phyloP scores from a whole-genome alignment of 345 rosid genomes.

The Noccaea caerulescens region DNA sequence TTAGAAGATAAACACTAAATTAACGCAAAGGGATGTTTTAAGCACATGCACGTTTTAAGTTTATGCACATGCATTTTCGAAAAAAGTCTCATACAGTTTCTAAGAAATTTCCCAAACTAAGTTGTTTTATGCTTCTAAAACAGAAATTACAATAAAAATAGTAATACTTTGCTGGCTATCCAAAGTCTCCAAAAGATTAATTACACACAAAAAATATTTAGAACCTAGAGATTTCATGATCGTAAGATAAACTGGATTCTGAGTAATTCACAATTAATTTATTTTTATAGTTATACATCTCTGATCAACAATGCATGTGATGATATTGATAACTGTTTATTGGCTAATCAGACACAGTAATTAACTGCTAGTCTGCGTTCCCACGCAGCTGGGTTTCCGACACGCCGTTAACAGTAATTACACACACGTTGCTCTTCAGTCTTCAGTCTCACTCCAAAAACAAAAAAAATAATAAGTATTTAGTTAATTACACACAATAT shows the following conservation, averaged over 20 bases:
- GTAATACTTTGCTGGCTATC: slow-evolving; percentile 28
- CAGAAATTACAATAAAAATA: neutral
- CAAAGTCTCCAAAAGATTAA: slow-evolving; percentile 34
- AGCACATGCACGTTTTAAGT: slow-evolving; percentile 42
- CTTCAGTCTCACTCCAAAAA: slow-evolving; percentile 9
- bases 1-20: slow-evolving; percentile 32
- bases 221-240: neutral
- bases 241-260: slow-evolving; percentile 23
- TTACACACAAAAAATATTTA: slow-evolving; percentile 1
- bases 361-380: slow-evolving; percentile 27
- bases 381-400: slow-evolving; percentile 39
- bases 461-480: neutral
- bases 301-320: slow-evolving; percentile 33
- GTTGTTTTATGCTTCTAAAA: slow-evolving; percentile 16
- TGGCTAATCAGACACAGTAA: slow-evolving; percentile 18
- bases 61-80: slow-evolving; percentile 30
- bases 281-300: slow-evolving; percentile 8
- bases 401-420: slow-evolving; percentile 12
- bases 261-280: slow-evolving; percentile 10
- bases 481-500: too few species aligned
- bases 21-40: slow-evolving; percentile 43
- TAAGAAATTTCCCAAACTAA: slow-evolving; percentile 29
- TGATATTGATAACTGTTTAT: slow-evolving; percentile 39
- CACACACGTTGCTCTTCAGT: slow-evolving; percentile 15
- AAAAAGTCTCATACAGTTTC: slow-evolving; percentile 19